Base-by-base conservation (phyloP, 2,329 filamentous ascomycete genomes). In the Clathrospora elynae region DNA sequence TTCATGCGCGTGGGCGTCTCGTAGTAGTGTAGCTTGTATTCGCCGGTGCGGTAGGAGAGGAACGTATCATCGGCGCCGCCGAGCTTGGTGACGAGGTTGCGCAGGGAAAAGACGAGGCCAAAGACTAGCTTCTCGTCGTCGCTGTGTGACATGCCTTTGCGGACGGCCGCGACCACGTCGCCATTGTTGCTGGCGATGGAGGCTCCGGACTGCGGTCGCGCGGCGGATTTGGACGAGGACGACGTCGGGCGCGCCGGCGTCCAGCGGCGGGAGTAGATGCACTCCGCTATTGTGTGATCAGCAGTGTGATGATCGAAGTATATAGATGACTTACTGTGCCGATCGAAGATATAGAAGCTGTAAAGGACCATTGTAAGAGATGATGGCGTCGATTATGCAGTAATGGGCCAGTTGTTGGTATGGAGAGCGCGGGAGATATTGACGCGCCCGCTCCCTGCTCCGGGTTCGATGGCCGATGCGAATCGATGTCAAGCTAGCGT, bases 21-120 rank as follows among this genome's bases (percentile, higher is more conserved):
- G 79, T 96, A 99, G 77, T 95, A 99, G 75, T 99, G 93, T 61
- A 99, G 82, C 75, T 96, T 96, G 79, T 99, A 99, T 73, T 96
- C 87, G 57, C 81, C 88, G 38, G 93, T 99, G 59, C 90, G 87
- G 74, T 88, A 99, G 58, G 86, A 90, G 59, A 99, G 87, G 72
- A 99, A 99, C 67, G 78, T 82, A 75, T 96, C 92, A 70, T 96
- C 90, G 40, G 89, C 84, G 55, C 92, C 92, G 64, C 92, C 92
- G 33, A 99, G 82, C 77, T 96, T 96, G 71, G 90, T 88, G 51
- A 88, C 90, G 87, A 99, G 96, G 74, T 96, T 96, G 62, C 93
- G 86, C 61, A 99, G 78, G 34, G 90, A 96, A 76, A 96, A 99
- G 54, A 99, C 85, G 46, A 92, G 93, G 60, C 93, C 93, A 72